phyloP scores from a whole-genome alignment of 805 yeast species.

The Yarrowia alimentaria region DNA sequence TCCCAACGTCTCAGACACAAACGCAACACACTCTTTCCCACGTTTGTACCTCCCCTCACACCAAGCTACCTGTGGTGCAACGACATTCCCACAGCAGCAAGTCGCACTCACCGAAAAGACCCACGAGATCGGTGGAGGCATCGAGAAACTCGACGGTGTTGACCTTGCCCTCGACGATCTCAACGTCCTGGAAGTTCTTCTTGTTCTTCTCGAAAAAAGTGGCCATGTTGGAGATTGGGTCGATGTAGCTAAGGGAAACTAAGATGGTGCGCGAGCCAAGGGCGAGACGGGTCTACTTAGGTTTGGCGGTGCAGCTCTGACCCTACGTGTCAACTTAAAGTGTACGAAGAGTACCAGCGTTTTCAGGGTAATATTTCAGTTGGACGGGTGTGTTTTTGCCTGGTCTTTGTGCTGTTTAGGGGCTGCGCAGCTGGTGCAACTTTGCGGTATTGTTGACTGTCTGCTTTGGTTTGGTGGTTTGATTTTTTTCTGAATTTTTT shows the following conservation, averaged over 20 bases:
- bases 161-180: conserved; percentile 60
- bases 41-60: too few relatives aligned
- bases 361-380: too few relatives aligned
- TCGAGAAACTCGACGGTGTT: conserved; percentile 73
- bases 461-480: too few relatives aligned
- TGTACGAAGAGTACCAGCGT: neutral
- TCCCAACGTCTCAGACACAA: too few relatives aligned
- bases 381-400: too few relatives aligned
- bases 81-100: too few relatives aligned
- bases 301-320: conserved; percentile 15
- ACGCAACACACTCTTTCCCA: too few relatives aligned
- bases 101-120: conserved; percentile 59
- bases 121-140: conserved; percentile 80
- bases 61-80: too few relatives aligned
- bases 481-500: too few relatives aligned
- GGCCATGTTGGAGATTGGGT: conserved; percentile 8
- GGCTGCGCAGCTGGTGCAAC: too few relatives aligned
- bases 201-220: conserved; percentile 81
- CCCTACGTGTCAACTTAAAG: conserved; percentile 26
- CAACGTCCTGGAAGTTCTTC: conserved; percentile 71
- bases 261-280: conserved; percentile 10
- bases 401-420: too few relatives aligned
- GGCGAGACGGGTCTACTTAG: neutral
- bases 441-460: too few relatives aligned
- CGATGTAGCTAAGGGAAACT: neutral